Conservation (phyloP, 176 grass and related monocot species). For the Cenchrus purpureus region DNA sequence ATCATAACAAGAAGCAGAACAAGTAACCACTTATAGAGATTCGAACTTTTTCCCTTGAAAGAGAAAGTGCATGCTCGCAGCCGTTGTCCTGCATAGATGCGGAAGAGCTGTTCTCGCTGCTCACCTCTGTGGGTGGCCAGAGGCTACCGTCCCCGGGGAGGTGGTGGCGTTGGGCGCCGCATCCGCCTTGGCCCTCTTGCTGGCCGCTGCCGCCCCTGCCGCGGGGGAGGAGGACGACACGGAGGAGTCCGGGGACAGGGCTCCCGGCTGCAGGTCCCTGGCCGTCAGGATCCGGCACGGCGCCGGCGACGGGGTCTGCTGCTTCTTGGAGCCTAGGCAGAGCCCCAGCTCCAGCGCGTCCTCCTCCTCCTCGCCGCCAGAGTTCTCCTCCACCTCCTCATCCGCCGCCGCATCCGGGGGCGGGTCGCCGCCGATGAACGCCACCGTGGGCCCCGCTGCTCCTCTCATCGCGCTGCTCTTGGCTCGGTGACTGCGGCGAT, state of each 20-base stretch:
- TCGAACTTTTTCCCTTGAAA: not conserved
- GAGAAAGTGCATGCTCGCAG: not conserved
- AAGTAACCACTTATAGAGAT: not conserved
- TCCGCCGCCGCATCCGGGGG: slow-evolving; percentile 22
- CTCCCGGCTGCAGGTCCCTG: slow-evolving; percentile 55
- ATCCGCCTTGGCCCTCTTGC: slow-evolving; percentile 36
- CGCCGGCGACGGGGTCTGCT: slow-evolving; percentile 16
- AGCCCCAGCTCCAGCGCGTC: slow-evolving; percentile 69
- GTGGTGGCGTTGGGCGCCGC: slow-evolving; percentile 40
- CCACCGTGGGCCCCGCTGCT: slow-evolving; percentile 27
- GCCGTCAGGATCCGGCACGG: slow-evolving; percentile 74
- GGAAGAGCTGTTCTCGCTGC: not conserved
- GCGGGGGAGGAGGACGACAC: slow-evolving; percentile 56
- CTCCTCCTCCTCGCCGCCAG: slow-evolving; percentile 30
- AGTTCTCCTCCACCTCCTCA: slow-evolving; percentile 59
- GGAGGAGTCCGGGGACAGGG: slow-evolving; percentile 57
- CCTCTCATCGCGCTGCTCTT: slow-evolving; percentile 40
- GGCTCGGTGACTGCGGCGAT: not conserved
- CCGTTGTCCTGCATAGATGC: not conserved
- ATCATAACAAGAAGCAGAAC: slow-evolving; percentile 31
- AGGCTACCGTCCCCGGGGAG: slow-evolving; percentile 45
- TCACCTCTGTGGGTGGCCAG: slow-evolving; percentile 69
- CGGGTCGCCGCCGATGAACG: slow-evolving; percentile 36
- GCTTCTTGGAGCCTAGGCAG: slow-evolving; percentile 65
- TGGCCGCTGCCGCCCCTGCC: slow-evolving; percentile 20